Conservation (phyloP, 305 asterid species). For the Fraxinus latifolia region DNA sequence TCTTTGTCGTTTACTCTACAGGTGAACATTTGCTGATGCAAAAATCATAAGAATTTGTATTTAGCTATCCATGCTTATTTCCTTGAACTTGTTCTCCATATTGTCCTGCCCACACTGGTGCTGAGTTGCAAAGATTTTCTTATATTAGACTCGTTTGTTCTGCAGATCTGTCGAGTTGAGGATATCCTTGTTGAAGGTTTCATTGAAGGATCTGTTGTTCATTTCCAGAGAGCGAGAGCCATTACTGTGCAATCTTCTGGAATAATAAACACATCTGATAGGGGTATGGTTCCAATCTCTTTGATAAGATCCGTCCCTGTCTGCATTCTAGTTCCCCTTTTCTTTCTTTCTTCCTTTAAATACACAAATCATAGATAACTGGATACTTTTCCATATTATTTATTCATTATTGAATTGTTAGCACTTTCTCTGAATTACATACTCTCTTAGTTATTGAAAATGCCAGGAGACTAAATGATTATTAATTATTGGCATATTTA, state of each 20-base stretch:
- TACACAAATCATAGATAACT: neutral
- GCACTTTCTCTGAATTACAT: neutral
- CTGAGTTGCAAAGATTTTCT: slow-evolving; percentile 7
- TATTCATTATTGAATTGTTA: slow-evolving; percentile 6
- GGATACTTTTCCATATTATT: slow-evolving; percentile 14
- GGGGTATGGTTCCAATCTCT: slow-evolving; percentile 57
- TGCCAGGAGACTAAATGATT: neutral
- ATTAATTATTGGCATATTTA: neutral
- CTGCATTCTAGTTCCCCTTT: neutral
- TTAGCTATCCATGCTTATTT: slow-evolving; percentile 3
- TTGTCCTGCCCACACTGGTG: slow-evolving; percentile 13
- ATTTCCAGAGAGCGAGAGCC: slow-evolving; percentile 94
- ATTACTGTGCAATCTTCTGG: slow-evolving; percentile 70
- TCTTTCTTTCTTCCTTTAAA: neutral
- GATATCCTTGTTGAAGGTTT: slow-evolving; percentile 92
- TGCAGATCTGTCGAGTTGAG: slow-evolving; percentile 95
- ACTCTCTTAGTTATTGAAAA: neutral
- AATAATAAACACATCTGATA: slow-evolving; percentile 81
- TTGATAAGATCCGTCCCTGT: neutral
- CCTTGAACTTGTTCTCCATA: slow-evolving; percentile 5
- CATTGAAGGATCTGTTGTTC: slow-evolving; percentile 93
- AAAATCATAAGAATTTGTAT: slow-evolving; percentile 13
- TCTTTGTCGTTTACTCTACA: slow-evolving; percentile 92
- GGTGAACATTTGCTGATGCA: slow-evolving; percentile 48
- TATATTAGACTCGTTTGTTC: slow-evolving; percentile 10